Percentiles rank a stretch among this genome's conserved stretches.
Evolutionary conservation across 2,329 filamentous ascomycete species (phyloP).

Genomic region (Tothia fuscella): DNA sequence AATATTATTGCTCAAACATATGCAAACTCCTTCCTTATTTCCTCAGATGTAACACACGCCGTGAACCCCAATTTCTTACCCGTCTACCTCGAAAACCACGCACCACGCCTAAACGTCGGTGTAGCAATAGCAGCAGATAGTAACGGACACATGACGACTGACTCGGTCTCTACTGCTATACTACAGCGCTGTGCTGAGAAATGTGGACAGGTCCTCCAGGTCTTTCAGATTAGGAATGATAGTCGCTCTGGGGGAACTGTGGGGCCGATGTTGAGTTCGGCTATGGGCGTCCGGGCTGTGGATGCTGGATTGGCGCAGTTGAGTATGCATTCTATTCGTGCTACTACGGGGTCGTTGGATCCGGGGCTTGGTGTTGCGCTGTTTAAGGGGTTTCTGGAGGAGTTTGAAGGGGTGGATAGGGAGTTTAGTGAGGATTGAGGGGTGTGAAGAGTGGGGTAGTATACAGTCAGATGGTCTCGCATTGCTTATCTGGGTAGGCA

Average conservation of each 20-base stretch:
- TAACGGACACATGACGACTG: constrained; percentile 95
- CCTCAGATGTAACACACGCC: constrained; percentile 86
- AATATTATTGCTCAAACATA: constrained; percentile 55
- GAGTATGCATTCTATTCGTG: constrained; percentile 87
- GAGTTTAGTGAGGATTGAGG: constrained; percentile 63
- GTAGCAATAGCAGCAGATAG: constrained; percentile 68
- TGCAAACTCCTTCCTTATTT: constrained; percentile 84
- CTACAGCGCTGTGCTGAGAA: constrained; percentile 68
- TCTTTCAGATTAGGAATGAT: constrained; percentile 94
- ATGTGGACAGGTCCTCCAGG: constrained; percentile 58
- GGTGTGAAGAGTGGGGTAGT: no score
- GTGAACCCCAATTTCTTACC: constrained; percentile 87
- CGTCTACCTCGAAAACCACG: constrained; percentile 73
- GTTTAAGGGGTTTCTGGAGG: constrained; percentile 80
- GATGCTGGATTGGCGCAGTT: constrained; percentile 86
- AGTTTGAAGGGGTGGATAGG: constrained; percentile 71
- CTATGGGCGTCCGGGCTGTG: constrained; percentile 69
- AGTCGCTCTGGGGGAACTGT: constrained; percentile 82
- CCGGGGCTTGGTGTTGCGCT: constrained; percentile 78
- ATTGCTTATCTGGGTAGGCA: no score
- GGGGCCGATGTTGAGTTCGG: constrained; percentile 76
- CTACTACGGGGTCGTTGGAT: constrained; percentile 75
- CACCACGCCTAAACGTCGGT: constrained; percentile 80
- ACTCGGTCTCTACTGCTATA: constrained; percentile 72
- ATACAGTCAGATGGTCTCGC: no score